phyloP scores from a whole-genome alignment of 441 rosid species.

The Hura crepitans region DNA sequence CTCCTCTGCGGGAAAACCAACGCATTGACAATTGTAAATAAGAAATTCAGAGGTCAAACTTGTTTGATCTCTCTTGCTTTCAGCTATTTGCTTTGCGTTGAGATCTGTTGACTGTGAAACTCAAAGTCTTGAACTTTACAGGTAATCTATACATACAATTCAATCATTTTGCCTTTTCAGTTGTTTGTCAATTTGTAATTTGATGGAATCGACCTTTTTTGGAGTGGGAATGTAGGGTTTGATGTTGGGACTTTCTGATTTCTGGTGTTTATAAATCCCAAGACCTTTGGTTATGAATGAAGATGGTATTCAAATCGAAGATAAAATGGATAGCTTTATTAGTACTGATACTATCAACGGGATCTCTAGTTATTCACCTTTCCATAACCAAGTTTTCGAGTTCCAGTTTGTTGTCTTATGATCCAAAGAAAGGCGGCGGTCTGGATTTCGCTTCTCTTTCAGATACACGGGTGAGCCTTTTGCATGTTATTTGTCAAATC shows the following conservation, averaged over 20 bases:
- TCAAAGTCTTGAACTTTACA: not conserved
- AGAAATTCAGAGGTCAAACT: not conserved
- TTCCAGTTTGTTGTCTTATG: slow-evolving; percentile 44
- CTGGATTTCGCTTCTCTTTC: slow-evolving; percentile 47
- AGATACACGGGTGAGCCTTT: slow-evolving; percentile 40
- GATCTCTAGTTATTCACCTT: slow-evolving; percentile 73
- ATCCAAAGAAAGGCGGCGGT: slow-evolving; percentile 45
- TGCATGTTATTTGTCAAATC: not conserved
- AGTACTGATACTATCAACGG: slow-evolving; percentile 66
- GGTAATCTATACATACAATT: not conserved
- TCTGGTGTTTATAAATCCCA: slow-evolving; percentile 11
- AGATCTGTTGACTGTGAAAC: slow-evolving; percentile 9
- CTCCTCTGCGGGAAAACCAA: not conserved
- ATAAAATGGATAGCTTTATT: slow-evolving; percentile 83
- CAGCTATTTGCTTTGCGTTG: not conserved
- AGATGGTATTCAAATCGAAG: slow-evolving; percentile 68
- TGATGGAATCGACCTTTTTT: slow-evolving; percentile 15
- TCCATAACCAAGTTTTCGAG: slow-evolving; percentile 74
- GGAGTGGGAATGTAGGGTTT: slow-evolving; percentile 29
- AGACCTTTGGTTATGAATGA: slow-evolving; percentile 24
- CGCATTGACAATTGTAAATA: not conserved
- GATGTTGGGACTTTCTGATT: slow-evolving; percentile 24
- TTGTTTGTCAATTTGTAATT: not conserved
- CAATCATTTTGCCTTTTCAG: not conserved
- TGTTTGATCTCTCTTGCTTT: slow-evolving; percentile 3